phyloP scores from a whole-genome alignment of 164 flowering plant genomes.

The Piper longum region DNA sequence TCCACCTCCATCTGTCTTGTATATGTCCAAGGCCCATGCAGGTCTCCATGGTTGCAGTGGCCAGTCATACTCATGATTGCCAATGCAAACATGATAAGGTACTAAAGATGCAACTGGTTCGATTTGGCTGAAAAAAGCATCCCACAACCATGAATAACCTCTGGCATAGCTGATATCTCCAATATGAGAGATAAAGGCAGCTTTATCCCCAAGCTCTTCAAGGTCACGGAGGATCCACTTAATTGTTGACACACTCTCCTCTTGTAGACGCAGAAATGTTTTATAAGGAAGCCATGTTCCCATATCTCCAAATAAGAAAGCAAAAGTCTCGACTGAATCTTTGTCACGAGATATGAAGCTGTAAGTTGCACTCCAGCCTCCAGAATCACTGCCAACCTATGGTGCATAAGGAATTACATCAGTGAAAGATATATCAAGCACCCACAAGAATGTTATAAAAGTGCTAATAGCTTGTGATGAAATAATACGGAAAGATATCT shows the following conservation, averaged over 20 bases:
- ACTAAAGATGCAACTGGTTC: constrained; percentile 79
- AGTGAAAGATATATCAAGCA: not conserved
- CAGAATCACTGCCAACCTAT: constrained; percentile 80
- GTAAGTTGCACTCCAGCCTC: constrained; percentile 67
- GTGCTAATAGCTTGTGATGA: not conserved
- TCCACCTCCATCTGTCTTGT: constrained; percentile 81
- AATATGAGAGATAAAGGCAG: constrained; percentile 81
- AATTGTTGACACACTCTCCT: constrained; percentile 71
- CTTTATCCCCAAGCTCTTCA: constrained; percentile 74
- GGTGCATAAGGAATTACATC: not conserved
- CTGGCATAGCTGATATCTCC: constrained; percentile 99
- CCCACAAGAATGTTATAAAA: not conserved
- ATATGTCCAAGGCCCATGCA: constrained; percentile 48
- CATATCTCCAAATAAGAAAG: constrained; percentile 92
- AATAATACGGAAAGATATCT: too few species aligned
- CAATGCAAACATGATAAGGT: constrained; percentile 92
- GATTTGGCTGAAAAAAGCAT: constrained; percentile 67
- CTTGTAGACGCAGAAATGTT: constrained; percentile 77
- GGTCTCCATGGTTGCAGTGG: constrained; percentile 93
- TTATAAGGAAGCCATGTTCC: constrained; percentile 73
- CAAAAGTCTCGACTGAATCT: constrained; percentile 58
- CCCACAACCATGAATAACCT: constrained; percentile 97
- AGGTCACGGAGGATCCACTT: constrained; percentile 90
- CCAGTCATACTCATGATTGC: constrained; percentile 97
- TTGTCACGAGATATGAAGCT: constrained; percentile 52